Evolutionary conservation across 2,329 filamentous ascomycete species (phyloP), one percentile per base, ranked within the genome.

Genomic region (Ophiocordyceps australis): DNA sequence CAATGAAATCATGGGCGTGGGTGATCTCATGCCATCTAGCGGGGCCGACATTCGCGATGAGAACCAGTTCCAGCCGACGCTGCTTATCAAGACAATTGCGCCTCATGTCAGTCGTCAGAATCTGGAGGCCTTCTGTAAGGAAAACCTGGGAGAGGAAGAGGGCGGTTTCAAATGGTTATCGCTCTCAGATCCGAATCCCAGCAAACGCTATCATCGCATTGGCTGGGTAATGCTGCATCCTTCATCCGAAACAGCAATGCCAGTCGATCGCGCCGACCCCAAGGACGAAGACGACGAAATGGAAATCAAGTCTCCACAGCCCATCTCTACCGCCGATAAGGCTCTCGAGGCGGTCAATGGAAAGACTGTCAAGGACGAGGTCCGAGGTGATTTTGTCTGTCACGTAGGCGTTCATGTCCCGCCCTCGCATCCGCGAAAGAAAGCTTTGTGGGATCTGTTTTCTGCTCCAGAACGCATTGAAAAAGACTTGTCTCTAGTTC

Each of bases 221-320:
- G 89, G 89, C 14, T 98, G 91, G 86, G 91, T 98, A 32, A 89
- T 95, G 65, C 64, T 98, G 8, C 78, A 95, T 41, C 77, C 82
- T 11, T 71, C 71, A 10, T 62, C 76, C 1, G 80, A 91, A 29
- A 59, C 65, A 14, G 54, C 63, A 5, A 58, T 65, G 24, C 62
- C 72, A 9, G 57, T 74, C 31, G 80, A 91, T 38, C 65, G 74
- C 32, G 62, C 67, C n/a, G 78, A 89, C 37, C 65, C 67, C 9
- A 72, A 77, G 35, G 76, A 82, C 25, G 74, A 77, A 23, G 65
- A 73, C 29, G 62, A 63, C 10, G 67, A 69, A 23, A 48, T 59
- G 37, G 59, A 66, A 21, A 59, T 62, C 11, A 66, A 67, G 29
- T 62, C 69, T 17, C 55, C 63, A 13, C 47, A 49, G 7, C 50